phyloP scores from a whole-genome alignment of 1,139 yeast genomes.

The Taphrina populina region DNA sequence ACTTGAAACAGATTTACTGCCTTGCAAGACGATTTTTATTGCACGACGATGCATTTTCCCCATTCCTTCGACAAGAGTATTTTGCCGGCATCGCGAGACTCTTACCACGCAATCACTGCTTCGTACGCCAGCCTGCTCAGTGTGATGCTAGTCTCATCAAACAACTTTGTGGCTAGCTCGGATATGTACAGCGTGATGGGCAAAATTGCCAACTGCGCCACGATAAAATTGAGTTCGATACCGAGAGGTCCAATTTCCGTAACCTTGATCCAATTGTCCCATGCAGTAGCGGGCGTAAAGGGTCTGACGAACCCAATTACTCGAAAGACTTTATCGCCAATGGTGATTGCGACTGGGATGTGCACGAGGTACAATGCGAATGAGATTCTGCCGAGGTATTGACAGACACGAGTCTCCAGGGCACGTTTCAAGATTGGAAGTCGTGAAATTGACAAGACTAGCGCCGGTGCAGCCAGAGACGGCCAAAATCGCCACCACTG shows the following conservation, averaged over 20 bases:
- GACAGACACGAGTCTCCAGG: conserved; percentile 8
- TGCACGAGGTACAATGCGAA: conserved; percentile 23
- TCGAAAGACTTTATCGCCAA: conserved; percentile 17
- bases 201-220: conserved; percentile 4
- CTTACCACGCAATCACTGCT: conserved; percentile 3
- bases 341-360: conserved; percentile 20
- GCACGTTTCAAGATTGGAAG: not conserved
- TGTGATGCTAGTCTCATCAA: conserved; percentile 8
- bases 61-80: not conserved
- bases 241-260: conserved; percentile 9
- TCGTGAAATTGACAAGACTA: conserved; percentile 4
- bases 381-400: conserved; percentile 25
- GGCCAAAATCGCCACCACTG: conserved; percentile 21
- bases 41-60: too few relatives aligned
- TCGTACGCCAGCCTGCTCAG: conserved; percentile 8
- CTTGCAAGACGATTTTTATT: too few relatives aligned
- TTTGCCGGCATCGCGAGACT: too few relatives aligned
- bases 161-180: not conserved
- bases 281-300: not conserved
- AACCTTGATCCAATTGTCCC: not conserved
- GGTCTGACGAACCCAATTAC: conserved; percentile 8
- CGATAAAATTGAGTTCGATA: conserved; percentile 8
- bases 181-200: conserved; percentile 10
- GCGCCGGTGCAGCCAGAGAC: conserved; percentile 6
- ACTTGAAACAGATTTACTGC: too few relatives aligned